Base-by-base conservation (phyloP, 1,139 yeast genomes). In the Candida sanyaensis region DNA sequence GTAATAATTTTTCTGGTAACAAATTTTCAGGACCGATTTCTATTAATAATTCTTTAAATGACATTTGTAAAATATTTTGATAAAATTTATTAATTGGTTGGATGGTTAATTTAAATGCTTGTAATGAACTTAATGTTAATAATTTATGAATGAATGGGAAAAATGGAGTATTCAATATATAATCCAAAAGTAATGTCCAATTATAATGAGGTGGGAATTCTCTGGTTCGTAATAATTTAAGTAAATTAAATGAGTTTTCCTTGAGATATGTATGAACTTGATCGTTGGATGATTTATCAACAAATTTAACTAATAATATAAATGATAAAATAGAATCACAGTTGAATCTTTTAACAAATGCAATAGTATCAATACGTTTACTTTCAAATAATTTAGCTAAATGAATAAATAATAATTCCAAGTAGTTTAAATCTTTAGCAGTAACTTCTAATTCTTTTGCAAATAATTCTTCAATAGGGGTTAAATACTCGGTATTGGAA, bases 11-110 rank as follows among this genome's bases (percentile, higher is more conserved):
- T 47, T 78, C 84, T 2, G 84, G 82, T 28, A 75, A 61, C 45
- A 80, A 64, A 55, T 77, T 73, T 36, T 79, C 78, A 5, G 82
- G 75, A 26, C 80, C 80, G 27, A 81, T 65, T 54, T 79, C 80
- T 38, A 62, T 53, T 48, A 83, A 63, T 47, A 78, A 61, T 43
- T 78, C 77, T 61, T 70, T 73, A 56, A 75, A 75, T 36, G 76
- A 66, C 78, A 73, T 75, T 37, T 64, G 61, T 44, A 68, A 49
- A 13, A 70, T 62, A 44, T 60, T 59, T 44, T 61, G 59, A 54
- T 65, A 69, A 48, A 71, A 70, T 33, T 61, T 60, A 50, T 62
- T 61, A 17, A 66, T 59, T 12, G 74, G 70, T 47, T 67, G 69
- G 43, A 66, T 60, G 45, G 63, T 59, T 44, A 64, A 57, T 49